Percentiles rank a stretch among this genome's conserved stretches.
phyloP scores from a whole-genome alignment of 23 red algal species.

The Gracilaria gracilis region DNA sequence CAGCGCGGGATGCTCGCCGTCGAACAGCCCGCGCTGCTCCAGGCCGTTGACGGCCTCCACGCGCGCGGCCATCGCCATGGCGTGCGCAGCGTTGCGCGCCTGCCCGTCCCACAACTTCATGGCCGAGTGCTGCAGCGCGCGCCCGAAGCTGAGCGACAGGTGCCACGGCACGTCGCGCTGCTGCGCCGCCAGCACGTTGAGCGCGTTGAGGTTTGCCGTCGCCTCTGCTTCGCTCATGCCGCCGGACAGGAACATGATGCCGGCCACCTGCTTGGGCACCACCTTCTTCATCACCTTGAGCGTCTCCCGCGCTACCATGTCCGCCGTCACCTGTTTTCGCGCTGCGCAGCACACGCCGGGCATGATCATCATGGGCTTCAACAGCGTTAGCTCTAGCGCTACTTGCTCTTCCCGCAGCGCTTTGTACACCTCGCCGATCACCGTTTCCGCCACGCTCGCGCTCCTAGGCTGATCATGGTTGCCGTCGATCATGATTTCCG shows the following conservation, averaged over 20 bases:
- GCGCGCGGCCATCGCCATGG: conserved; percentile 54
- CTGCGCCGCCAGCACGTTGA: conserved; percentile 43
- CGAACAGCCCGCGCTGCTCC: conserved; percentile 68
- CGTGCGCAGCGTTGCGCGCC: conserved; percentile 61
- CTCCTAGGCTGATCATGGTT: conserved; percentile 66
- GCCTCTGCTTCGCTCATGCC: conserved; percentile 92
- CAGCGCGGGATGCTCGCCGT: conserved; percentile 47
- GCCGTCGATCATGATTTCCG: conserved; percentile 92
- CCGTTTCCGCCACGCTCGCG: conserved; percentile 57
- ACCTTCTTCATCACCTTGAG: conserved; percentile 53
- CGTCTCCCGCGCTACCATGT: conserved; percentile 55
- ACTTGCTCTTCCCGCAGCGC: conserved; percentile 73
- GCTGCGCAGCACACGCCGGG: conserved; percentile 62
- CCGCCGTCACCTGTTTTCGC: background rate
- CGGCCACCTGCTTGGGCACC: conserved; percentile 83
- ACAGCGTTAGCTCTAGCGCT: conserved; percentile 72
- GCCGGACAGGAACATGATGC: conserved; percentile 96
- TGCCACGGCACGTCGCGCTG: conserved; percentile 76
- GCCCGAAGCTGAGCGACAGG: conserved; percentile 91
- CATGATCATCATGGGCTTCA: conserved; percentile 95
- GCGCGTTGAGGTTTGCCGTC: conserved; percentile 79
- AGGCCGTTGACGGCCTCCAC: conserved; percentile 66
- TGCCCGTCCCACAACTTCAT: conserved; percentile 79
- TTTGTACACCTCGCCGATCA: conserved; percentile 76
- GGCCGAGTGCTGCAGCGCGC: conserved; percentile 86